phyloP scores from a whole-genome alignment of 306 rosid species.

The Ochetophila trinervis region DNA sequence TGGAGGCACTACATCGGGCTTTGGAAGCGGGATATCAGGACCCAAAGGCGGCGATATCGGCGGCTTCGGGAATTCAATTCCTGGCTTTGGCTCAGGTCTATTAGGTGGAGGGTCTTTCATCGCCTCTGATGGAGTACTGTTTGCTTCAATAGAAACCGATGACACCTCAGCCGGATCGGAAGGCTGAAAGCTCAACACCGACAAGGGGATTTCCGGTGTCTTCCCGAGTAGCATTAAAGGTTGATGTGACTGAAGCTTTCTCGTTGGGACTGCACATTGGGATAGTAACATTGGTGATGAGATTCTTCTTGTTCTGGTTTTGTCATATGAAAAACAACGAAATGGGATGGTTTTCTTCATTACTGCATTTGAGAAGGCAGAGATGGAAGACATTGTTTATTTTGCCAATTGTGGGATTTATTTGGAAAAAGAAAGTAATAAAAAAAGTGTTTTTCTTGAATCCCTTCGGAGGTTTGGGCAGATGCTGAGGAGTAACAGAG shows the following conservation, averaged over 20 bases:
- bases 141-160: constrained; percentile 9
- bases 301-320: background rate
- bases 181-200: too few species aligned
- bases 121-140: constrained; percentile 33
- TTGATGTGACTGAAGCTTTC: background rate
- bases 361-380: constrained; percentile 37
- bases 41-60: constrained; percentile 39
- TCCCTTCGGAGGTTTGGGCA: too few species aligned
- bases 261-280: background rate
- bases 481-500: too few species aligned
- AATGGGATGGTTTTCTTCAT: constrained; percentile 38
- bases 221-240: constrained; percentile 9
- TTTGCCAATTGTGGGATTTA: too few species aligned
- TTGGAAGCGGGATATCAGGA: constrained; percentile 30
- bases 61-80: constrained; percentile 45
- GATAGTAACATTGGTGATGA: background rate
- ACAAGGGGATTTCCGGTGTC: constrained; percentile 27
- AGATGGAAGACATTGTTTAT: constrained; percentile 24
- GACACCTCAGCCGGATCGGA: too few species aligned
- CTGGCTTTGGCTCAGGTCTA: constrained; percentile 17
- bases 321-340: background rate
- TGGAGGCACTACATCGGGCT: constrained; percentile 37
- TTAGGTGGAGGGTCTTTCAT: constrained; percentile 26
- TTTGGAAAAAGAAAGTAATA: too few species aligned
- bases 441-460: too few species aligned